Evolutionary conservation across 768 basidiomycete genomes (phyloP).

Genomic region (Lactifluus subvellereus): DNA sequence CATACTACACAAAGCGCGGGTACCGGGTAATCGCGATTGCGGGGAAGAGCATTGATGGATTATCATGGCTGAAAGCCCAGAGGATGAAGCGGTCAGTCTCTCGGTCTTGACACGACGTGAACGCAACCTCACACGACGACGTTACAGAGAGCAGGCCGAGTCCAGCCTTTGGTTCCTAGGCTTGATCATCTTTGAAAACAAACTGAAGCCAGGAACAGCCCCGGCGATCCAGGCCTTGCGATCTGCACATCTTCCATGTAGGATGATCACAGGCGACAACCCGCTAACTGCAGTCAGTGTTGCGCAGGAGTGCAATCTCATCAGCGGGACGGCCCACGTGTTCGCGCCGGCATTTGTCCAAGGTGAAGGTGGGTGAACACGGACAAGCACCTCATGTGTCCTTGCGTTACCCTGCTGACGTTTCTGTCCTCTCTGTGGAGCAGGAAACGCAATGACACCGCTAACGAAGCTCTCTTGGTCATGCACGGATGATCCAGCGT

Average conservation of each 20-base stretch:
- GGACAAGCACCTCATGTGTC: background rate
- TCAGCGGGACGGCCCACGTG: conserved; percentile 84
- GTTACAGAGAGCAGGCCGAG: conserved; percentile 87
- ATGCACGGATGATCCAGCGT: conserved; percentile 79
- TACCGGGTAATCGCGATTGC: conserved; percentile 98
- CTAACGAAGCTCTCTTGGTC: conserved; percentile 78
- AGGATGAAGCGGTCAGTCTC: conserved; percentile 76
- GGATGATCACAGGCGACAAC: conserved; percentile 99
- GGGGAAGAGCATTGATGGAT: conserved; percentile 87
- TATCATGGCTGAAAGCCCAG: conserved; percentile 97
- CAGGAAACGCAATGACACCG: conserved; percentile 50
- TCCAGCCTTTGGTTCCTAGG: conserved; percentile 86
- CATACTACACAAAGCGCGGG: conserved; percentile 94
- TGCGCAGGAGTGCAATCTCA: conserved; percentile 85
- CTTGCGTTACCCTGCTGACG: background rate
- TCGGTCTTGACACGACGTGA: background rate
- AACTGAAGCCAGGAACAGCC: conserved; percentile 86
- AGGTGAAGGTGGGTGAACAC: conserved; percentile 58
- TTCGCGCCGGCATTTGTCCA: conserved; percentile 75
- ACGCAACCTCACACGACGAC: conserved; percentile 6
- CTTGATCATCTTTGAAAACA: conserved; percentile 96
- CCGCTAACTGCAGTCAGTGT: conserved; percentile 95
- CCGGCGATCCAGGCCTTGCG: conserved; percentile 87
- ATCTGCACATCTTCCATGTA: conserved; percentile 83
- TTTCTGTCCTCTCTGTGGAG: background rate